Percentiles rank a stretch among this genome's conserved stretches.
Conservation (phyloP, 2,329 filamentous ascomycete genomes). For the Calonectria montana region DNA sequence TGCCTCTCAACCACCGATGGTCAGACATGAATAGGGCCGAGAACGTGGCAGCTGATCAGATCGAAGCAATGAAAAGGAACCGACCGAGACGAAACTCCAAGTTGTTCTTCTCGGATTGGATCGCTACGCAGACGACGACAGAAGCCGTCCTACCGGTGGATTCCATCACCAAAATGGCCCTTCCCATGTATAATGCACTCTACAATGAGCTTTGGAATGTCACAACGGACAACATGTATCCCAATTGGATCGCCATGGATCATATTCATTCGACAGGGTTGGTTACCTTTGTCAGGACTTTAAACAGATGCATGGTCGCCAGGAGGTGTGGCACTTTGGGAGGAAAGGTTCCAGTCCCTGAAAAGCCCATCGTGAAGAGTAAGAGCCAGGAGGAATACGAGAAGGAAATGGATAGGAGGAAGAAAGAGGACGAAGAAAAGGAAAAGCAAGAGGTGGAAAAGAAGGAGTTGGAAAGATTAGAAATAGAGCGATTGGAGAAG, state of each 20-base stretch:
- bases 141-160: neutral
- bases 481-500: neutral
- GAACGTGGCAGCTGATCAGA: constrained; percentile 37
- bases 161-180: constrained; percentile 27
- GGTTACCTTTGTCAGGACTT: constrained; percentile 40
- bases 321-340: constrained; percentile 19
- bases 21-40: constrained; percentile 27
- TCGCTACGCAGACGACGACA: constrained; percentile 35
- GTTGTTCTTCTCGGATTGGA: constrained; percentile 42
- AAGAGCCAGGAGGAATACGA: neutral
- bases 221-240: constrained; percentile 39
- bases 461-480: neutral
- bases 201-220: constrained; percentile 39
- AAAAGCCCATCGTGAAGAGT: neutral
- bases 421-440: neutral
- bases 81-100: constrained; percentile 23
- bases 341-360: constrained; percentile 5
- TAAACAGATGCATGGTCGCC: constrained; percentile 47
- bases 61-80: constrained; percentile 22
- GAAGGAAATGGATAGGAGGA: too few relatives aligned
- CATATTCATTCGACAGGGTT: constrained; percentile 38
- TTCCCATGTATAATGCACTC: constrained; percentile 34
- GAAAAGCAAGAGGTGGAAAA: neutral
- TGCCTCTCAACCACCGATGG: constrained; percentile 42
- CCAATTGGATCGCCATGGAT: constrained; percentile 49